Conservation (phyloP, 177 flowering plant genomes). For the Vitis hybrid region DNA sequence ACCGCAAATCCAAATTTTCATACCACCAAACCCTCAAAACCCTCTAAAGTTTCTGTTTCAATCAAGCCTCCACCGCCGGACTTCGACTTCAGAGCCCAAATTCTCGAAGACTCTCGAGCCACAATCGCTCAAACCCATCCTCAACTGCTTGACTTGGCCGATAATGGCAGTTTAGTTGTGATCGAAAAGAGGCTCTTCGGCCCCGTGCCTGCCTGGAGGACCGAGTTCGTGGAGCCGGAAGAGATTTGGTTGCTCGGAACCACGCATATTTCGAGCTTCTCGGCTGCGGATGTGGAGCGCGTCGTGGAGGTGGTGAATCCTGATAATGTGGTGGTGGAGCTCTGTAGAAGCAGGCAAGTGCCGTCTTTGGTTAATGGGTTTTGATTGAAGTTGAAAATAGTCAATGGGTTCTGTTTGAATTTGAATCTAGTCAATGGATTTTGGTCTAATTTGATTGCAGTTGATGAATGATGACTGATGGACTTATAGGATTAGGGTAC, state of each 20-base stretch:
- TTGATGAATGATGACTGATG: background rate
- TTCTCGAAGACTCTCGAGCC: slow-evolving; percentile 37
- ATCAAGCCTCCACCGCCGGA: slow-evolving; percentile 73
- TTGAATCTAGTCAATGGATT: background rate
- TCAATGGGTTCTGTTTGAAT: background rate
- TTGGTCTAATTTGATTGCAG: background rate
- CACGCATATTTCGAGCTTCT: slow-evolving; percentile 51
- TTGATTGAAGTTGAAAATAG: background rate
- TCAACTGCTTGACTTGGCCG: slow-evolving; percentile 71
- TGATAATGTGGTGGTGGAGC: slow-evolving; percentile 92
- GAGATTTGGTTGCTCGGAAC: slow-evolving; percentile 83
- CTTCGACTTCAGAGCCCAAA: slow-evolving; percentile 61
- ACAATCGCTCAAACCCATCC: slow-evolving; percentile 52
- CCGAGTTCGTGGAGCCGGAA: slow-evolving; percentile 82
- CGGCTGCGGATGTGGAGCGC: slow-evolving; percentile 66
- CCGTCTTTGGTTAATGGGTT: background rate
- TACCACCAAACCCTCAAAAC: slow-evolving; percentile 10
- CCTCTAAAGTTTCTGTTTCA: slow-evolving; percentile 42
- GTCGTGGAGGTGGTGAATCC: slow-evolving; percentile 69
- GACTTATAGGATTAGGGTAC: too few relatives aligned
- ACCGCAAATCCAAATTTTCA: slow-evolving; percentile 17
- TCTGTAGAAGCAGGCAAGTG: slow-evolving; percentile 91
- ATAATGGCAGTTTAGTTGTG: slow-evolving; percentile 59
- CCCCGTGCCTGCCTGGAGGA: slow-evolving; percentile 80
- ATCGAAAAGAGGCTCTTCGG: slow-evolving; percentile 67